A percentile compares a stretch with the other conserved stretches of the same genome.
These are phyloP conservation scores for Aspergillus homomorphus DNA, from an alignment of 495 filamentous ascomycete genomes.

Conservation along the genomic window DNA sequence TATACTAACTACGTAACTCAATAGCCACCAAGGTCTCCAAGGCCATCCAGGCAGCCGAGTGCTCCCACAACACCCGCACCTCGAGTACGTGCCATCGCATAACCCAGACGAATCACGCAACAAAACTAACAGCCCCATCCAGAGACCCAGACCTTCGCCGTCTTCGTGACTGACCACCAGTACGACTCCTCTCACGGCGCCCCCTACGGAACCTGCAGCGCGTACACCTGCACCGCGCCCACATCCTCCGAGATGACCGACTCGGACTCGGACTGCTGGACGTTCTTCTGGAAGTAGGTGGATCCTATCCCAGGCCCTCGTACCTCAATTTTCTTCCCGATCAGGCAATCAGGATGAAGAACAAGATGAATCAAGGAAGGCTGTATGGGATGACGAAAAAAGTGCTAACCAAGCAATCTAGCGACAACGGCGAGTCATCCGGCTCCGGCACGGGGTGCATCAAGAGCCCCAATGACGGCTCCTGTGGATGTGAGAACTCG, in stretches of 20 bases:
- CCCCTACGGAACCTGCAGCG: conserved; percentile 37
- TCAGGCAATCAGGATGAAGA: background rate
- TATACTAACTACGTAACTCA: background rate
- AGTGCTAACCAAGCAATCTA: background rate
- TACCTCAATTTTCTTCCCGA: background rate
- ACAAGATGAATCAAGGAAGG: too few species aligned
- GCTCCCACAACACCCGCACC: conserved; percentile 38
- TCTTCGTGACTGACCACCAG: conserved; percentile 35
- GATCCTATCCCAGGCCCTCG: background rate
- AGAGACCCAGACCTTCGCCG: conserved; percentile 35
- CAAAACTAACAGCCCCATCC: background rate
- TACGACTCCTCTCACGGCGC: conserved; percentile 32
- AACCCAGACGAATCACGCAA: background rate
- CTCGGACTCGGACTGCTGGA: conserved; percentile 31
- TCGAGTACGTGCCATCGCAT: conserved; percentile 12
- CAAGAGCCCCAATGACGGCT: conserved; percentile 30
- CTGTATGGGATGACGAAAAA: background rate
- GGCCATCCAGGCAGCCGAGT: conserved; percentile 40
- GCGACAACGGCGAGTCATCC: conserved; percentile 22
- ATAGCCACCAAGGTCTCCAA: conserved; percentile 32
- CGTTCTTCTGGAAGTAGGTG: conserved; percentile 34
- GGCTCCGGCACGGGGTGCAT: conserved; percentile 34
- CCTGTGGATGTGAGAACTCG: conserved; percentile 38
- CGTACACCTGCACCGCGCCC: conserved; percentile 34
- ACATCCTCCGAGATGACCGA: conserved; percentile 22